Percentiles rank a stretch among this genome's conserved stretches.
These are phyloP conservation scores for Aspergillus sp. DNA, from an alignment of 2,329 filamentous ascomycete species.

Conservation along the genomic window DNA sequence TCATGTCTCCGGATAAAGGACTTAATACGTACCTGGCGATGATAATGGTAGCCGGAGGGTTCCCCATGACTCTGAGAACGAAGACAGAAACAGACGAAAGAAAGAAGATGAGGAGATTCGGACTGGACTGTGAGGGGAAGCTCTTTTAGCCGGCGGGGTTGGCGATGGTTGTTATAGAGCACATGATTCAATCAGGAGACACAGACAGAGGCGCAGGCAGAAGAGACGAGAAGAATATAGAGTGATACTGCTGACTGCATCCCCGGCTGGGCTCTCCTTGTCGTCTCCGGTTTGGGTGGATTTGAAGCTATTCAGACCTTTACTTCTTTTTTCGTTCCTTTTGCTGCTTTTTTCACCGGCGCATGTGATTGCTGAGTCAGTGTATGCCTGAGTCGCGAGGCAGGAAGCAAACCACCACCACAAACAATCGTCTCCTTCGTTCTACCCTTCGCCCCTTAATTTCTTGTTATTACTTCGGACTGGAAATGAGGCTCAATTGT, in stretches of 20 bases:
- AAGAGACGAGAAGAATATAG: neutral
- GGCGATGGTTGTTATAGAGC: neutral
- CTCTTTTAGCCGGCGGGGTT: neutral
- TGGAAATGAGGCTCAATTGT: no score
- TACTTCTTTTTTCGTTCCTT: neutral
- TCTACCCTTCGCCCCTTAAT: no score
- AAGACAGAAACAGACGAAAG: neutral
- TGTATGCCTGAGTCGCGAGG: neutral
- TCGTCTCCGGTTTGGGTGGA: neutral
- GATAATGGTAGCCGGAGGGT: conserved; percentile 36
- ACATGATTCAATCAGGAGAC: neutral
- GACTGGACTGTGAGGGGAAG: neutral
- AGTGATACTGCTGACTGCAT: neutral
- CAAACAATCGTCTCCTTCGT: no score
- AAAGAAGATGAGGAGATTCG: neutral
- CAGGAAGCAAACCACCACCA: neutral
- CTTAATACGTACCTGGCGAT: conserved; percentile 32
- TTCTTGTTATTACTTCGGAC: no score
- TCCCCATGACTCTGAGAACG: conserved; percentile 20
- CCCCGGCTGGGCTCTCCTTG: neutral
- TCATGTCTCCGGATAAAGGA: neutral
- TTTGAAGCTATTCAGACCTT: neutral
- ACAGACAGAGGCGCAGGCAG: neutral
- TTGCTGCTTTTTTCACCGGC: neutral
- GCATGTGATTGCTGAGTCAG: neutral